These are phyloP conservation scores for Lupinus albus DNA, from an alignment of 306 rosid species.

Conservation along the genomic window DNA sequence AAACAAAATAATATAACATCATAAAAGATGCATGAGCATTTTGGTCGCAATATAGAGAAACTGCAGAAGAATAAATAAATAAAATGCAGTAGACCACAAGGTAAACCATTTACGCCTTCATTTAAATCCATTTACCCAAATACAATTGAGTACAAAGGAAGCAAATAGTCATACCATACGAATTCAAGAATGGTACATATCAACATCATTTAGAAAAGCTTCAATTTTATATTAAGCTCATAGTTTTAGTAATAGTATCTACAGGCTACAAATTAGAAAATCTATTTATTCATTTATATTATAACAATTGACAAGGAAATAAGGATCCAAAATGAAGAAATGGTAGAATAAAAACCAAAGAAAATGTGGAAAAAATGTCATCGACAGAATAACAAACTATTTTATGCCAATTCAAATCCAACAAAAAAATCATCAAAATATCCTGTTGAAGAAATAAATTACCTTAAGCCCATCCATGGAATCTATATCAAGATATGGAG, in stretches of 20 bases:
- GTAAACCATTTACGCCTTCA: conserved; percentile 3
- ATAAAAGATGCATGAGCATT: neutral
- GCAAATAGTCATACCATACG: neutral
- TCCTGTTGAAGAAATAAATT: conserved; percentile 34
- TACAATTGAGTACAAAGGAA: no score
- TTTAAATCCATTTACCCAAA: conserved; percentile 10
- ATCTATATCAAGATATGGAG: conserved; percentile 85
- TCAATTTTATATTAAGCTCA: neutral
- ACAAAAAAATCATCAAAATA: neutral
- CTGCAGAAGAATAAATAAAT: conserved; percentile 1
- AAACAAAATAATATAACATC: conserved; percentile 6
- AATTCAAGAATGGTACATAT: neutral
- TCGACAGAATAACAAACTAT: conserved; percentile 24
- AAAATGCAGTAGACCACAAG: conserved; percentile 32
- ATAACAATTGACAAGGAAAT: neutral
- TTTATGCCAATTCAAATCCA: neutral
- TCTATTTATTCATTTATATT: neutral
- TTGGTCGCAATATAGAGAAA: conserved; percentile 2
- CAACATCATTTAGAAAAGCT: neutral
- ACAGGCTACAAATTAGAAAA: neutral
- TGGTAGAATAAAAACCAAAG: neutral
- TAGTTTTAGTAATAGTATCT: neutral
- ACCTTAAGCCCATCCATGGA: conserved; percentile 56
- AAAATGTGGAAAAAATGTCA: neutral
- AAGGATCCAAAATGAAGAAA: neutral